Base-by-base conservation (phyloP, 2,329 filamentous ascomycete species). In the Pseudocercospora ulei region DNA sequence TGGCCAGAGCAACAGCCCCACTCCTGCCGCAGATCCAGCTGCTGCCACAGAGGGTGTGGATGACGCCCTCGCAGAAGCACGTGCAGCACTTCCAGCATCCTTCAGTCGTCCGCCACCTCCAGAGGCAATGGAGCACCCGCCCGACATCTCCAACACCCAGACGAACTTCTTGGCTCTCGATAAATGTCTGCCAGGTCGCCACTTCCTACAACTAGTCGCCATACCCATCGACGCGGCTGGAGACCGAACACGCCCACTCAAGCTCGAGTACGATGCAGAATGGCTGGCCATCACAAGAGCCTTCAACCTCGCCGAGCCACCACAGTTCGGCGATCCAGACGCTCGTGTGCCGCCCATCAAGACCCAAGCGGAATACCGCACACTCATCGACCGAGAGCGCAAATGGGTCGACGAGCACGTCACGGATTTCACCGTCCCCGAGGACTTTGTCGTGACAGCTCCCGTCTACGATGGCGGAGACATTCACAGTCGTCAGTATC, bases 271-370 rank as follows among this genome's bases (percentile, higher is more conserved):
- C 58, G 90, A 98, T 60, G 76, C 79, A 7, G 90, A 98, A 64
- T 98, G 88, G 88, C 76, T 98, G 5, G 82, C 90, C 26, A 95
- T 98, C 48, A 87, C 80, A 7, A 81, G 88, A 26, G 80, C 78
- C 5, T 92, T 96, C 56, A 75, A 82, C 25, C 53, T 67, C 2
- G 69, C 75, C 25, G 54, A 67, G 27, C 54, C 61, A 18, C 68
- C 90, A 1, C 62, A 65, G 1, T 65, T 88, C 23, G 82, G 83
- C 41, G 68, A 80, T 47, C 68, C 67, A 3, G 57, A 63, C 5
- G 69, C 72, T 1, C 60, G 62, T 24, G 62, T 72, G 0, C 69
- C 80, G 0, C 59, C 31, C 7, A 82, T 12, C 76, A 92, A 58
- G 25, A 40, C 43, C n/a, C 49, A 55, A 43, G 72, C 68, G 2